A percentile compares a stretch with the other conserved stretches of the same genome.
Conservation (phyloP, 306 rosid species). For the Crotalaria pallida region DNA sequence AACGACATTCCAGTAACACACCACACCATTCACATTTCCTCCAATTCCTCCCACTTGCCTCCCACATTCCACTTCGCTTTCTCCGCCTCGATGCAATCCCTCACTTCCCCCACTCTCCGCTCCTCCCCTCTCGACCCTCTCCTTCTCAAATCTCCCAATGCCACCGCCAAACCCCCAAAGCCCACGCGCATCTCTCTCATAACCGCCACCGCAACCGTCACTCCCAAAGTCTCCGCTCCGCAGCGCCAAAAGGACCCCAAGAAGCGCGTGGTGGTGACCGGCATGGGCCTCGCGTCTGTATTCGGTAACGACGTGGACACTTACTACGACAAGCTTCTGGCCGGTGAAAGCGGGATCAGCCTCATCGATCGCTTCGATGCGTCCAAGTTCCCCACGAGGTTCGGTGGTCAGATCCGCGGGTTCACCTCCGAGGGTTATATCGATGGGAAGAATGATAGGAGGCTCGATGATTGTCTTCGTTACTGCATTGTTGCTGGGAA, state of each 20-base stretch:
- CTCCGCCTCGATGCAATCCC: slow-evolving; percentile 48
- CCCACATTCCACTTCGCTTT: not conserved
- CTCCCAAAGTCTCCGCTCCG: slow-evolving; percentile 52
- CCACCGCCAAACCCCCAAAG: not conserved
- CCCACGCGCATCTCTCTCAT: slow-evolving; percentile 35
- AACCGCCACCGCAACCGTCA: slow-evolving; percentile 35
- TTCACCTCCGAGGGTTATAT: slow-evolving; percentile 80
- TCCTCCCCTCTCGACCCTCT: slow-evolving; percentile 50
- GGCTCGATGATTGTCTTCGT: slow-evolving; percentile 84
- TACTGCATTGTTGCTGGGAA: slow-evolving; percentile 94
- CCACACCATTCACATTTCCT: not conserved
- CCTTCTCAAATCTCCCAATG: slow-evolving; percentile 34
- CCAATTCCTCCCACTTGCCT: too few relatives aligned
- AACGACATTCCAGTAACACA: too few relatives aligned
- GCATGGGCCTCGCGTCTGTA: slow-evolving; percentile 85
- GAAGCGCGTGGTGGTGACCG: slow-evolving; percentile 92
- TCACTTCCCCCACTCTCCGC: slow-evolving; percentile 50
- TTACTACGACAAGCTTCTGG: slow-evolving; percentile 78
- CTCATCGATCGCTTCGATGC: slow-evolving; percentile 82
- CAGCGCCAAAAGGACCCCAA: slow-evolving; percentile 84
- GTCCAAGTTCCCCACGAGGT: slow-evolving; percentile 89
- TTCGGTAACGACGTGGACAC: slow-evolving; percentile 74
- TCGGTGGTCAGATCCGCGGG: slow-evolving; percentile 90
- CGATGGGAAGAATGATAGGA: slow-evolving; percentile 89
- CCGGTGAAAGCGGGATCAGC: slow-evolving; percentile 81